Evolutionary conservation across 1,284 basidiomycete species (phyloP), one percentile per base, ranked within the genome.

Genomic region (Trichosporon coremiiforme): DNA sequence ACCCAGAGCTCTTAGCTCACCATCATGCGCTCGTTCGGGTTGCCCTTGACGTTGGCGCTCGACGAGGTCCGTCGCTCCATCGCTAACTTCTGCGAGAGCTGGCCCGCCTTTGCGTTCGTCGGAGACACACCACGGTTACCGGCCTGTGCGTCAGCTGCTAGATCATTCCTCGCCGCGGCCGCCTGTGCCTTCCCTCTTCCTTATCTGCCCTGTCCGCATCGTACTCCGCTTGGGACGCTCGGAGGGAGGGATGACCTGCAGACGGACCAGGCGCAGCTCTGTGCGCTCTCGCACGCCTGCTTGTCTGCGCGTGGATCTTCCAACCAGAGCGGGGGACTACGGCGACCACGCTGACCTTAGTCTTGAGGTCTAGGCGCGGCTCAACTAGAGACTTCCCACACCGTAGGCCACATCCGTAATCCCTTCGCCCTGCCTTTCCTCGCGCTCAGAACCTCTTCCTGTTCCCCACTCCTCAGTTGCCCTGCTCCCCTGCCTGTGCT

Each of bases 81-180:
- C 4, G 75, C 78, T 1, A 84, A 74, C 67, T 84, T 82, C 29
- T 77, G 74, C 13, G 75, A 77, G 64, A 84, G 68, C 69, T 82
- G 76, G 0, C 83, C 83, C 9, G 80, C 74, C 64, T 80, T 82
- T 1, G 81, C 78, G 69, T 83, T 84, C 7, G 76, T 71, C 1
- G 73, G 53, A 22, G 77, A 76, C 1, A 84, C 80, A 35, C 83
- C 83, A 67, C 81, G 80, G 4, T 68, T 75, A n/a, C 74, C 71
- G 7, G 78, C 78, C 82, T 83, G 67, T 47, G 66, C 66, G 71
- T 74, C 66, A 69, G 64, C 66, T 41, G 25, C 57, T 62, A 25
- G 22, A 53, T 53, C 50, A n/a, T 53, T 53, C 47, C 20, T 20
- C 2, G 20, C 3, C 8, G n/a, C 47, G 3, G 47, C 47, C 47